Evolutionary conservation across 1,139 yeast species (phyloP), one percentile per base, ranked within the genome.

Genomic region (Sugiyamaella xylanicola): DNA sequence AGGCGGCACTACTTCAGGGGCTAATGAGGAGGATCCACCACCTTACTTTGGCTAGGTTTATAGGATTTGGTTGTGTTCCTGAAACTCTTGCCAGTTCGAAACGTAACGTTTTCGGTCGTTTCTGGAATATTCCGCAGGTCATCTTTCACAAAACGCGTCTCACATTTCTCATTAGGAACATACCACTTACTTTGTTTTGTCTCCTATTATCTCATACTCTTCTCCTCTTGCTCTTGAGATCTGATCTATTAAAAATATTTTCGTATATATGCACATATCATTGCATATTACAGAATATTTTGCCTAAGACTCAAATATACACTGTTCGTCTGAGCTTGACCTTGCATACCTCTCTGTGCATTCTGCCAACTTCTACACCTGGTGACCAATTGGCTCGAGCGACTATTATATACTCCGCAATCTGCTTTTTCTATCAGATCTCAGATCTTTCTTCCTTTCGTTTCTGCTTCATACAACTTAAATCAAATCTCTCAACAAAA

Each of bases 381-480:
- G 29, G 8, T 25, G 29, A 25, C 29, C 29, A 5, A 25, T 25
- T 25, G 29, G 29, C 29, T 9, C 29, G 9, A 25, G 29, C 29
- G 5, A 9, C 29, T 25, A n/a, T 25, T 25, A 25, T 25, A 25
- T 25, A 25, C 29, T 25, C 29, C 29, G 29, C 29, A 25, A 25
- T 25, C 29, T 25, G 9, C 29, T 25, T 25, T 25, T 25, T 25
- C 5, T 9, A 25, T 25, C 29, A 5, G 29, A 5, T 9, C 17
- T 16, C 13, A 19, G 21, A 17, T 13, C 22, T 40, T 40, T 40
- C 43, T 17, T 40, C 43, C 43, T 40, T n/a, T 40, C 43, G 16
- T 40, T 40, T 15, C n/a, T n/a, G n/a, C n/a, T n/a, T n/a, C n/a
- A n/a, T n/a, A 25, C 29, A 25, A 25, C 29, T 25, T 9, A 25